Conservation (phyloP, 2,329 filamentous ascomycete species). For the Pseudocercospora crystallina region DNA sequence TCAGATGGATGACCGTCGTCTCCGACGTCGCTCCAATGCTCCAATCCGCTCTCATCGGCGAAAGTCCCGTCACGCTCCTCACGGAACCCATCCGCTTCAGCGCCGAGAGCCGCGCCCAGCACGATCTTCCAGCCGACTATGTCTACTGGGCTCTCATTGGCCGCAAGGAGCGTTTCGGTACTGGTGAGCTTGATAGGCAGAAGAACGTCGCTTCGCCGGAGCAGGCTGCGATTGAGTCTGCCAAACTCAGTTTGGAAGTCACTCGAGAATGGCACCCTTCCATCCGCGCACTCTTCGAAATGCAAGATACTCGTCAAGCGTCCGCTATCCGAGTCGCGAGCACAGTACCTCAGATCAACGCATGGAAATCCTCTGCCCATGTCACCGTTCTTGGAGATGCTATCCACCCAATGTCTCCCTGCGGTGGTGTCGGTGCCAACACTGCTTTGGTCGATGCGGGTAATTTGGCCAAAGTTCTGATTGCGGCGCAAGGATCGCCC, state of each 20-base stretch:
- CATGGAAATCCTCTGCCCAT: conserved; percentile 33
- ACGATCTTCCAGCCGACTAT: conserved; percentile 21
- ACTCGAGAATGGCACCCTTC: conserved; percentile 25
- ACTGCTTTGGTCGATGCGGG: conserved; percentile 46
- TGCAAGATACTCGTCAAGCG: conserved; percentile 29
- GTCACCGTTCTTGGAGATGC: conserved; percentile 49
- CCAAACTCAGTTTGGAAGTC: conserved; percentile 17
- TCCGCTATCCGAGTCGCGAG: conserved; percentile 38
- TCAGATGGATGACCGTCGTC: conserved; percentile 23
- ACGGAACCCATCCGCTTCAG: conserved; percentile 24
- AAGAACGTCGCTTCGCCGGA: conserved; percentile 6
- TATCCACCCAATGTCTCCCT: conserved; percentile 49
- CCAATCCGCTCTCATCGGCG: conserved; percentile 24
- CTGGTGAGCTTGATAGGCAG: background rate
- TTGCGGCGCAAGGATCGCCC: conserved; percentile 31
- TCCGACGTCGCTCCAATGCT: conserved; percentile 21
- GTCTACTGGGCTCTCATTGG: conserved; percentile 28
- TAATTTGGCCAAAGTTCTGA: conserved; percentile 41
- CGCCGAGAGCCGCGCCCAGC: conserved; percentile 14
- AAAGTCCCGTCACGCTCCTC: conserved; percentile 23
- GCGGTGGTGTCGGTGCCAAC: conserved; percentile 48
- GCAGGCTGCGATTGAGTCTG: conserved; percentile 11
- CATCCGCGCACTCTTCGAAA: conserved; percentile 21
- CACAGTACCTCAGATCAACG: conserved; percentile 33
- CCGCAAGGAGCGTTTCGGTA: conserved; percentile 22